These are phyloP conservation scores for Panaeolus cyanescens DNA, from an alignment of 768 basidiomycete genomes.

Conservation along the genomic window DNA sequence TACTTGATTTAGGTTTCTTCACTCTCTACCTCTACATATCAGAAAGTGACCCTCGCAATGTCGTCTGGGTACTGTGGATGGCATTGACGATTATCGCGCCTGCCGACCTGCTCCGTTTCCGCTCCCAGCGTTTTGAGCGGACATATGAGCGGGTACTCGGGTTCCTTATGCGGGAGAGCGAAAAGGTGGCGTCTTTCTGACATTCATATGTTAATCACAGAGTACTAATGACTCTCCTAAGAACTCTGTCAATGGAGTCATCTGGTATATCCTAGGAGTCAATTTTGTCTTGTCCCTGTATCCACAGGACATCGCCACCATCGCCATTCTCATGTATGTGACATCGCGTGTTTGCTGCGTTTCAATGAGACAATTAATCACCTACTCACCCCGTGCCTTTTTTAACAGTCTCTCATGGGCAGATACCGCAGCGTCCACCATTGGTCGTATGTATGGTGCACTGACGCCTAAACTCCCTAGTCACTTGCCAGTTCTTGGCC, in stretches of 20 bases:
- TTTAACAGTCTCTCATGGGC: slow-evolving; percentile 87
- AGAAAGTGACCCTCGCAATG: slow-evolving; percentile 62
- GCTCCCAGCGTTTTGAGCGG: slow-evolving; percentile 61
- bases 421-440: slow-evolving; percentile 90
- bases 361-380: slow-evolving; percentile 8
- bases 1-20: slow-evolving; percentile 35
- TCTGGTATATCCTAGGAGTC: slow-evolving; percentile 90
- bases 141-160: slow-evolving; percentile 74
- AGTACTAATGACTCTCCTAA: slow-evolving; percentile 23
- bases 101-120: slow-evolving; percentile 76
- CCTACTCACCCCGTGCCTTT: slow-evolving; percentile 1
- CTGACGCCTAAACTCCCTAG: slow-evolving; percentile 55
- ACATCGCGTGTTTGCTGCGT: neutral
- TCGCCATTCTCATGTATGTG: slow-evolving; percentile 87
- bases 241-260: slow-evolving; percentile 81
- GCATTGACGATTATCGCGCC: slow-evolving; percentile 69
- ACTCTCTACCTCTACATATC: slow-evolving; percentile 43
- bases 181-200: slow-evolving; percentile 54
- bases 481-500: slow-evolving; percentile 41
- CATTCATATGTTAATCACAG: neutral
- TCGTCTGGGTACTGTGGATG: slow-evolving; percentile 64
- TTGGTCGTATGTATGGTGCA: slow-evolving; percentile 85
- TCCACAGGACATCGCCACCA: slow-evolving; percentile 87
- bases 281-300: slow-evolving; percentile 73
- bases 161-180: slow-evolving; percentile 88